Conservation (phyloP, 768 basidiomycete genomes). For the Mycena floridula region DNA sequence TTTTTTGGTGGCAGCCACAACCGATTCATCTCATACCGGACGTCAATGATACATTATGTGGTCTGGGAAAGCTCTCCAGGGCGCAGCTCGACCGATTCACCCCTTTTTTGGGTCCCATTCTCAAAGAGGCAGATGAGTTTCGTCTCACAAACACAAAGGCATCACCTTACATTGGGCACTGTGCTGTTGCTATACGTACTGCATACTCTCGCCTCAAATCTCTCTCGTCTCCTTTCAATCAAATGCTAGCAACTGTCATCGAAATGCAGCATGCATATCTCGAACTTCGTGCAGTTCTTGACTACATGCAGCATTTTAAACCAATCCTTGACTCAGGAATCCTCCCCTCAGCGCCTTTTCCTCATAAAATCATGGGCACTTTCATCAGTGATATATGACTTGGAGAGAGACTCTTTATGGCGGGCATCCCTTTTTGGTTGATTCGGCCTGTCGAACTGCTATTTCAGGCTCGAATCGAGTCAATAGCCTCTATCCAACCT, state of each 20-base stretch:
- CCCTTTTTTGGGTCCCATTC: not conserved
- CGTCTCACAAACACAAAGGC: not conserved
- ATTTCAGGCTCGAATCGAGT: not conserved
- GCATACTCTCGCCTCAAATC: not conserved
- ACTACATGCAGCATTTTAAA: not conserved
- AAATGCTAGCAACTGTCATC: too few relatives aligned
- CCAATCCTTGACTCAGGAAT: not conserved
- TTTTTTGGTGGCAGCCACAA: not conserved
- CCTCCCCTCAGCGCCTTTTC: not conserved
- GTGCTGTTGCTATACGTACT: not conserved
- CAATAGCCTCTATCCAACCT: not conserved
- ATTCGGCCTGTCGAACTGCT: not conserved
- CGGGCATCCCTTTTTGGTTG: not conserved
- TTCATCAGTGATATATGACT: not conserved
- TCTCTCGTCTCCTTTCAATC: too few relatives aligned
- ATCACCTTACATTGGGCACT: not conserved
- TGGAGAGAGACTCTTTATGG: not conserved
- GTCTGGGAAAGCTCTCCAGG: not conserved
- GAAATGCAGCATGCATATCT: not conserved
- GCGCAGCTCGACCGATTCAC: not conserved
- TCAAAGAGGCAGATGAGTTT: not conserved
- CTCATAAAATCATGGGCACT: not conserved
- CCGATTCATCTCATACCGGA: not conserved
- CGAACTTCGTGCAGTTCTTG: not conserved
- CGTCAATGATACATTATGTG: not conserved